Base-by-base conservation (phyloP, 176 grass and related monocot species). In the Rhynchospora tenuis region DNA sequence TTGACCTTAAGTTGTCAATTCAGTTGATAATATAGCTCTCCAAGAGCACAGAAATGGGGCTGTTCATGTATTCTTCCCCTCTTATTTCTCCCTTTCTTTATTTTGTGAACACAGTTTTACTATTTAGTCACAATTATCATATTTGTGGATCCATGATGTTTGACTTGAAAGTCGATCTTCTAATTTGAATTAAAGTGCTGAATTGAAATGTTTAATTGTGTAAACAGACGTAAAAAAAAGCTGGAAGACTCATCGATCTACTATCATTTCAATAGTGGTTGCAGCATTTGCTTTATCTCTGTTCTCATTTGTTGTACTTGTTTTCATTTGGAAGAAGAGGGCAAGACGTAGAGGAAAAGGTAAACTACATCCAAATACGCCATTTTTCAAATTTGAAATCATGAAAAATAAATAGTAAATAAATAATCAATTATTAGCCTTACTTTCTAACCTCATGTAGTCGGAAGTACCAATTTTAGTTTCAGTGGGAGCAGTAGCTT, bases 261-360 rank as follows among this genome's bases (percentile, higher is more conserved):
- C 54, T 9, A 66, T 78, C 43, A 62, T 81, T 46, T 23, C 44
- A 33, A 19, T 63, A 78, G 56, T 57, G 23, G 74, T 78, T 63
- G 11, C 33, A 85, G 72, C 61, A 63, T 45, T 65, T 48, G 27
- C 29, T 29, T 44, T 61, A 22, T 51, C 47, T 23, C 70, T 85
- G 74, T 66, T 85, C 60, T 57, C 59, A 29, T 85, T 16, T 22
- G 57, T n/a, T n/a, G n/a, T n/a, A n/a, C n/a, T n/a, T 45, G 59
- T 75, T 79, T 78, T 57, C 59, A 54, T 85, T 78, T 85, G 84
- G 73, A 85, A 24, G 65, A 84, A 84, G 51, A 84, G 33, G 16
- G 27, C n/a, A 47, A 84, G 3, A 58, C 1, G 74, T 19, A 74
- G 59, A 17, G 3, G 42, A 28, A 59, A 76, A 85, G 55, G 52